phyloP scores from a whole-genome alignment of 106 monocot species.

The Dendrobium nobile region DNA sequence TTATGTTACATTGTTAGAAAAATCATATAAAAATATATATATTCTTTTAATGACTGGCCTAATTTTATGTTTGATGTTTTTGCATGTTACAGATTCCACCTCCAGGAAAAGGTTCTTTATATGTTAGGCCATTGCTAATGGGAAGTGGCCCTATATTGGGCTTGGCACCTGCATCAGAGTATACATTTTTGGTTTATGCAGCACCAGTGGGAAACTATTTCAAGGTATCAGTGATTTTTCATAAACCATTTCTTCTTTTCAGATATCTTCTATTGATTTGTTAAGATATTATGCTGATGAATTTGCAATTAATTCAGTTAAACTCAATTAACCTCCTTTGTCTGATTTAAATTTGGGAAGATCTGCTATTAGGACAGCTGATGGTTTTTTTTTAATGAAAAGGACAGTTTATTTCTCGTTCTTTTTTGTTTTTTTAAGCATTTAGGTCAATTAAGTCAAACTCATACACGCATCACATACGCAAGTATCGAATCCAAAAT shows the following conservation, averaged over 20 bases:
- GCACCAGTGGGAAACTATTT: conserved; percentile 61
- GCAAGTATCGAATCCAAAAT: too few relatives aligned
- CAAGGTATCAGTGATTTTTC: conserved; percentile 19
- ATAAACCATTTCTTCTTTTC: neutral
- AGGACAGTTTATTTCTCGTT: too few relatives aligned
- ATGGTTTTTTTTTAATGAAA: too few relatives aligned
- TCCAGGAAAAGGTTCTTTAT: conserved; percentile 48
- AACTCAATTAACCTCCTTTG: neutral
- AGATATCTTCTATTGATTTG: neutral
- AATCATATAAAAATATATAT: neutral
- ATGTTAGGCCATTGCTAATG: conserved; percentile 51
- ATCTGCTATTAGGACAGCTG: too few relatives aligned
- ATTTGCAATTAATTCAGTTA: too few relatives aligned
- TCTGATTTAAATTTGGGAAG: neutral
- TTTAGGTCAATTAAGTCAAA: too few relatives aligned
- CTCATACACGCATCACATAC: too few relatives aligned
- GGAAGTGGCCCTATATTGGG: conserved; percentile 53
- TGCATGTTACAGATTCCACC: conserved; percentile 36
- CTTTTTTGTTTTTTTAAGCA: too few relatives aligned
- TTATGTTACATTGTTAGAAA: neutral
- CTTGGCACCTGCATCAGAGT: conserved; percentile 48
- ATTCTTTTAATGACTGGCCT: neutral
- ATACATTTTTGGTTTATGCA: conserved; percentile 45
- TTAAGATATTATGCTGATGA: too few relatives aligned
- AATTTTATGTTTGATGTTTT: neutral